Conservation (phyloP, 139 green algal genomes). For the Zygnema cylindricum region DNA sequence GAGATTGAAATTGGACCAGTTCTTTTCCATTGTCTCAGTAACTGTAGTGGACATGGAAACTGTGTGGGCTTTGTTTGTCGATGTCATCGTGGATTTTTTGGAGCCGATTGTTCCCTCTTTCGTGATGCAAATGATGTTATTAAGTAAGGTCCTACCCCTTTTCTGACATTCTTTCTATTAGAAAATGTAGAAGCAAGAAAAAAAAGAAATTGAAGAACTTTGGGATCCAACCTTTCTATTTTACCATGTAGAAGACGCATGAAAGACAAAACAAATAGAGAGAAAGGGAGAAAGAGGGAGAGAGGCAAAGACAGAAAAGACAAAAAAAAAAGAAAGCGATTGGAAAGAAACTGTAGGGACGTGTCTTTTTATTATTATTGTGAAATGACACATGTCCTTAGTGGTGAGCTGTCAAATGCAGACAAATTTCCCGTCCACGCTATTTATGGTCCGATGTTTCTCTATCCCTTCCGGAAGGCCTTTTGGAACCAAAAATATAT, state of each 20-base stretch:
- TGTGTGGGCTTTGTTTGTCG: slow-evolving; percentile 39
- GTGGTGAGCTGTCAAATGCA: no score
- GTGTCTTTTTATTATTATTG: no score
- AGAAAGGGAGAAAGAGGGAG: neutral
- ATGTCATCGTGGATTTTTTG: slow-evolving; percentile 43
- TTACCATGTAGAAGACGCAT: neutral
- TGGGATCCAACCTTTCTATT: no score
- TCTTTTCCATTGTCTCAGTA: slow-evolving; percentile 22
- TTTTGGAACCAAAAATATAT: no score
- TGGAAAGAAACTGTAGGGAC: no score
- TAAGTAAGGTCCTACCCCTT: slow-evolving; percentile 1
- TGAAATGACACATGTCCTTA: no score
- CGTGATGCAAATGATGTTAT: neutral
- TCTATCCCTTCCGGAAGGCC: no score
- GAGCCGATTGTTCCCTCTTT: slow-evolving; percentile 51
- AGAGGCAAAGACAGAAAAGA: neutral
- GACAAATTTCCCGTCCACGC: no score
- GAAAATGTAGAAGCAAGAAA: neutral
- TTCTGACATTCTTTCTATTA: no score
- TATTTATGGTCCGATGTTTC: no score
- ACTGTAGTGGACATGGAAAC: slow-evolving; percentile 15
- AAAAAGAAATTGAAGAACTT: neutral
- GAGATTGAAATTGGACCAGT: neutral
- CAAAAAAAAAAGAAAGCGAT: no score
- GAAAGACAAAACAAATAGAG: neutral